Evolutionary conservation across 2,329 filamentous ascomycete species (phyloP).

Genomic region (Trichoderma endophyticum): DNA sequence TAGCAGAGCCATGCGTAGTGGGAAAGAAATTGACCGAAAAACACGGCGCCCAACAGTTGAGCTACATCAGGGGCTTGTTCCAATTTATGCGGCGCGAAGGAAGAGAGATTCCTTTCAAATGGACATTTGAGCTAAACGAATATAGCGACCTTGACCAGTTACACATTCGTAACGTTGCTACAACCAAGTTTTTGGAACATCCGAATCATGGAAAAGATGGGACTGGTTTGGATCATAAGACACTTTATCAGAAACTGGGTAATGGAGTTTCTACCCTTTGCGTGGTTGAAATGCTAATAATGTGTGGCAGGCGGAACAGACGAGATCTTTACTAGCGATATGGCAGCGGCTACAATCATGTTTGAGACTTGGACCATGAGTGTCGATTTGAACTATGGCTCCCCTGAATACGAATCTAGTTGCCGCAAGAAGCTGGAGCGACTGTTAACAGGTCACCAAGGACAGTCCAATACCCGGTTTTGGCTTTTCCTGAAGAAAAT

Average conservation of each 20-base stretch:
- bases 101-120: background rate
- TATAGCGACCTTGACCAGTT: background rate
- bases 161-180: background rate
- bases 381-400: background rate
- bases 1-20: background rate
- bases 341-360: background rate
- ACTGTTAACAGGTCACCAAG: background rate
- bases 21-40: background rate
- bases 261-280: background rate
- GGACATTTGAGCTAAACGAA: background rate
- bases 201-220: too few relatives aligned
- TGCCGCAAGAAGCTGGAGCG: background rate
- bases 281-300: background rate
- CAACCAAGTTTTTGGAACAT: background rate
- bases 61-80: background rate
- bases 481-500: constrained; percentile 2
- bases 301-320: background rate
- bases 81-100: background rate
- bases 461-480: background rate
- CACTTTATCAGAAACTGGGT: background rate
- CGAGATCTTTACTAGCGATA: background rate
- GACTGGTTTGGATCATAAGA: background rate
- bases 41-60: background rate
- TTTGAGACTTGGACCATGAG: background rate
- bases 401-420: background rate